Evolutionary conservation across 2,329 filamentous ascomycete species (phyloP).

Genomic region (Penicillium sp.): DNA sequence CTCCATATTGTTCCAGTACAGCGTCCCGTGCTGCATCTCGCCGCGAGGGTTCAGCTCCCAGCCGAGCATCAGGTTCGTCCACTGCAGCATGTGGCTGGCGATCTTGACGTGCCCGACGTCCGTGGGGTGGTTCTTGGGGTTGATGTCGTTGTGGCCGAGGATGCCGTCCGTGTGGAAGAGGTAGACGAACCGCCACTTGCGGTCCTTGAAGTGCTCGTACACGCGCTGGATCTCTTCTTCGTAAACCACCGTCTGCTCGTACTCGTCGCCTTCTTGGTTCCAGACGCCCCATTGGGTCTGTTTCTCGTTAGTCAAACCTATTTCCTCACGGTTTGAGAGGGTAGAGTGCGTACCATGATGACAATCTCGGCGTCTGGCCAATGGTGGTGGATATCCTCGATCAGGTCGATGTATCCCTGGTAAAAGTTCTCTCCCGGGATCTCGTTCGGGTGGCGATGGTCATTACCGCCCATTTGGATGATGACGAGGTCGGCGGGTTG

Average conservation of each 20-base stretch:
- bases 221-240: conserved; percentile 57
- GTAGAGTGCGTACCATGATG: conserved; percentile 36
- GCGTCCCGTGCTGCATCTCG: conserved; percentile 57
- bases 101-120: conserved; percentile 67
- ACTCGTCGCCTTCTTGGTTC: conserved; percentile 56
- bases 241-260: conserved; percentile 53
- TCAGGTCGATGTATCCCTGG: conserved; percentile 47
- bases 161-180: conserved; percentile 67
- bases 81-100: conserved; percentile 64
- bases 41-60: conserved; percentile 63
- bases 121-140: conserved; percentile 63
- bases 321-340: neutral
- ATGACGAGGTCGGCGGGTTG: conserved; percentile 47
- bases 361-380: conserved; percentile 51
- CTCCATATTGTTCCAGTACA: conserved; percentile 59
- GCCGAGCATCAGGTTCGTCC: conserved; percentile 59
- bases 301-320: conserved; percentile 5
- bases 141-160: conserved; percentile 66
- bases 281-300: conserved; percentile 63
- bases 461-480: conserved; percentile 55
- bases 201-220: conserved; percentile 56
- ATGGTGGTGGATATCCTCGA: conserved; percentile 45
- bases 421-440: conserved; percentile 45
- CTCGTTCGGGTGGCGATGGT: conserved; percentile 50
- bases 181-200: conserved; percentile 57